phyloP scores from a whole-genome alignment of 2,329 filamentous ascomycete genomes.

The Apiospora phragmitis region DNA sequence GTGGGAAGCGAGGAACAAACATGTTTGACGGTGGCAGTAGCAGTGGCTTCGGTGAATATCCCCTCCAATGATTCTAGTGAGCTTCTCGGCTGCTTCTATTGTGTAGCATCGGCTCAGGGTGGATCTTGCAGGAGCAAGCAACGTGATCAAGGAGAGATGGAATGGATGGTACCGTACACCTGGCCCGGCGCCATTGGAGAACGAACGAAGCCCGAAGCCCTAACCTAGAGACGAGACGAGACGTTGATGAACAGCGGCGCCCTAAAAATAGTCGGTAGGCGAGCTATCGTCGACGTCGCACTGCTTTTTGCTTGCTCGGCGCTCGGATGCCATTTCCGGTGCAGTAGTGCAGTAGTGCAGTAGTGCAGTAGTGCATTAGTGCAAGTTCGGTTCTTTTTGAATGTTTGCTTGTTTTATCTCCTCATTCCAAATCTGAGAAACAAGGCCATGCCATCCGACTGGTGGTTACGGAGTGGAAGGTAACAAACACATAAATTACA shows the following conservation, averaged over 20 bases:
- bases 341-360: neutral
- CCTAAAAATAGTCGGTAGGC: neutral
- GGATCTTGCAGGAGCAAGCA: neutral
- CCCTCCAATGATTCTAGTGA: neutral
- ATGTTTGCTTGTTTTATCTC: neutral
- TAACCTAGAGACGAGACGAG: neutral
- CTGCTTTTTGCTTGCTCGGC: neutral
- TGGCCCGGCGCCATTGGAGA: neutral
- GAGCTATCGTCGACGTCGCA: neutral
- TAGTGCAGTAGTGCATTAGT: neutral
- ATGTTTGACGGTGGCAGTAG: neutral
- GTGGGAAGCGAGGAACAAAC: neutral
- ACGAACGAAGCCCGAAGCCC: neutral
- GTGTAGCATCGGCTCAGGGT: neutral
- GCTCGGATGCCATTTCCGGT: neutral
- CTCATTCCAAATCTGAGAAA: neutral
- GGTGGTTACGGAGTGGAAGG: neutral
- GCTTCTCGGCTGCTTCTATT: neutral
- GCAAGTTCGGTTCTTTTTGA: neutral
- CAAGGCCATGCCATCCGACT: neutral
- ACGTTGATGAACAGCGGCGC: neutral
- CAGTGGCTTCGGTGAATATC: neutral
- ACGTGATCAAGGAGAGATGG: neutral
- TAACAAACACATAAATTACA: neutral
- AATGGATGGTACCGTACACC: neutral